Evolutionary conservation across 1,139 yeast species (phyloP), one percentile per base, ranked within the genome.

Genomic region (Barnettozyma hawaiiensis): DNA sequence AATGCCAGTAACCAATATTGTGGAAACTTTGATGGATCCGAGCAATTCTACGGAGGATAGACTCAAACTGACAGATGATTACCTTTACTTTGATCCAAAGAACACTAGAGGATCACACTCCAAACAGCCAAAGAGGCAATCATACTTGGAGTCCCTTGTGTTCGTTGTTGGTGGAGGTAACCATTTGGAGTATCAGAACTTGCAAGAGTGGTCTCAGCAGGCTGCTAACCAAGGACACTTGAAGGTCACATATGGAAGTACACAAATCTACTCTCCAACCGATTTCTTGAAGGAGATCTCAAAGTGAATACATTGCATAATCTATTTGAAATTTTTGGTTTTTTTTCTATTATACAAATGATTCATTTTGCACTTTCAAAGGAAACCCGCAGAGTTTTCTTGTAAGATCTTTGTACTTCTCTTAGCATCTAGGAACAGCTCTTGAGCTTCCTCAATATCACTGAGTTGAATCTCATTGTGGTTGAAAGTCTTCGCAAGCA

Each of bases 161-260:
- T 94, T 92, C 62, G 85, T 89, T 40, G 90, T 94, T 46, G 99
- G 98, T 18, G 98, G 98, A 27, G 98, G 97, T 38, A 90, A 86
- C 62, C 92, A 89, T 60, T 69, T 86, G 51, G 99, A 92, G 65
- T 92, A 92, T 60, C 95, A 90, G 51, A 90, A 90, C 59, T 73
- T 92, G 55, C 95, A 86, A 63, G 97, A 92, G 61, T 90, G 96
- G 94, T 82, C 81, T 10, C 66, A 69, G 42, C 60, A 58, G 58
- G 66, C 50, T 36, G 53, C 63, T 5, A 63, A 59, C 28, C 57
- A 61, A 42, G 66, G 64, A 36, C 59, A 60, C 36, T 56, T 60
- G 26, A 63, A 54, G n/a, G 85, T 94, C 32, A 76, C 83, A 19
- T 94, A 92, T 62, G 99, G 99, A 29, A 79, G 95, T 54, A 87